Percentiles rank a stretch among this genome's conserved stretches.
phyloP scores from a whole-genome alignment of 345 rosid species.

The Ceriops tagal region DNA sequence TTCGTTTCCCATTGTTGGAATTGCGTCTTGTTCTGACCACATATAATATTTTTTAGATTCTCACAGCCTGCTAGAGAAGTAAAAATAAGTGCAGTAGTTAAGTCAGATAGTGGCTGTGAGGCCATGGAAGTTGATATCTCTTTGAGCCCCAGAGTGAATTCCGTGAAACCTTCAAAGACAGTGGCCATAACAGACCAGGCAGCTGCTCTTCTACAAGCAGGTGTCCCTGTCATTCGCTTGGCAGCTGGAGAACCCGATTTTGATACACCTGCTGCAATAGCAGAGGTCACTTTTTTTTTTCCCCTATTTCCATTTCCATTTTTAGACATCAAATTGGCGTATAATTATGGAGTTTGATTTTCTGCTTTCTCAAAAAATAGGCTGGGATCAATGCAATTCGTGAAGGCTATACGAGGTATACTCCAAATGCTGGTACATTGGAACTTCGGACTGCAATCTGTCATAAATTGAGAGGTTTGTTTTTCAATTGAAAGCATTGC shows the following conservation, averaged over 20 bases:
- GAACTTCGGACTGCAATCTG: constrained; percentile 87
- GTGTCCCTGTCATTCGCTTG: constrained; percentile 78
- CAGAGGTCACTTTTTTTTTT: constrained; percentile 52
- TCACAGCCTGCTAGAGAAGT: constrained; percentile 30
- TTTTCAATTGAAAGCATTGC: neutral
- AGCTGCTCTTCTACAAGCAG: constrained; percentile 83
- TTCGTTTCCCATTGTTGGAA: neutral
- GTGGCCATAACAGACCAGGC: constrained; percentile 92
- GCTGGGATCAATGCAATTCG: constrained; percentile 90
- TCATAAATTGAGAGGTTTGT: constrained; percentile 67
- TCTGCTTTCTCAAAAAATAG: constrained; percentile 29
- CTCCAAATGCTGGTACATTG: constrained; percentile 81
- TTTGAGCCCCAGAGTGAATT: constrained; percentile 78
- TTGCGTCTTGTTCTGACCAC: neutral
- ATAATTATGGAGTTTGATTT: neutral
- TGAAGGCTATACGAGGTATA: constrained; percentile 83
- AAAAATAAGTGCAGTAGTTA: constrained; percentile 38
- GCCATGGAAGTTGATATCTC: constrained; percentile 55
- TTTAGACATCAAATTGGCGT: neutral
- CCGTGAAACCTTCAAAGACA: constrained; percentile 88
- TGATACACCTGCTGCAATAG: constrained; percentile 69
- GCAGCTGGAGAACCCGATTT: constrained; percentile 99
- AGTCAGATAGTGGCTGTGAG: constrained; percentile 35
- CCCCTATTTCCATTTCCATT: neutral
- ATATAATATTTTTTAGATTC: constrained; percentile 23